Evolutionary conservation across 495 filamentous ascomycete genomes (phyloP).

Genomic region (Darksidea phi): DNA sequence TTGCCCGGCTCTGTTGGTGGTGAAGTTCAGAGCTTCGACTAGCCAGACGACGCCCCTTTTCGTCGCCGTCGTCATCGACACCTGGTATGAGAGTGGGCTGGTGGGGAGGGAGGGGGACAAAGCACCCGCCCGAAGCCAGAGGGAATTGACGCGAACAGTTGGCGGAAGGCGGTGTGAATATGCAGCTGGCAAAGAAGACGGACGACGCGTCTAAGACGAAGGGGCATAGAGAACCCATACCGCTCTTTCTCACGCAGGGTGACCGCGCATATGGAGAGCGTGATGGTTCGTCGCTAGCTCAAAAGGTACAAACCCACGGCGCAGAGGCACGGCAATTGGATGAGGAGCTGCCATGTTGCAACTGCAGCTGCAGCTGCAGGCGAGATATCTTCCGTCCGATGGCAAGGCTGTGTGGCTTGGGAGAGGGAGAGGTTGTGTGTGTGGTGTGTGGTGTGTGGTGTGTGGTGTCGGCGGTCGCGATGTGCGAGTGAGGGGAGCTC

Average conservation of each 20-base stretch:
- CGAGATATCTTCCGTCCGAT: too few species aligned
- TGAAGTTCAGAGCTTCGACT: neutral
- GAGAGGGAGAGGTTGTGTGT: too few species aligned
- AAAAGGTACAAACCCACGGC: conserved; percentile 9
- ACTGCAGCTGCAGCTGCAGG: too few species aligned
- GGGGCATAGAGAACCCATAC: conserved; percentile 19
- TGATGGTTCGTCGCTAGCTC: neutral
- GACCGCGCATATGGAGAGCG: neutral
- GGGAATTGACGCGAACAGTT: too few species aligned
- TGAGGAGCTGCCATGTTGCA: neutral
- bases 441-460: too few species aligned
- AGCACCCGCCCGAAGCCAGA: too few species aligned
- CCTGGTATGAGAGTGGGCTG: conserved; percentile 14
- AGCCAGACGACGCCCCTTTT: conserved; percentile 19
- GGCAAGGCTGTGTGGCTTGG: too few species aligned
- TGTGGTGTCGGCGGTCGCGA: too few species aligned
- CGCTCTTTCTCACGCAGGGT: conserved; percentile 30
- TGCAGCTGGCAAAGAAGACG: conserved; percentile 20
- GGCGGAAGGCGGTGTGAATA: conserved; percentile 15
- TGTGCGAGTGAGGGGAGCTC: too few species aligned
- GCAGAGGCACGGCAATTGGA: neutral
- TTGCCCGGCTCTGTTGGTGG: conserved; percentile 16
- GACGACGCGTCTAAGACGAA: conserved; percentile 31
- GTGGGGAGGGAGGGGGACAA: conserved; percentile 13
- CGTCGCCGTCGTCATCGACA: conserved; percentile 11